A percentile compares a stretch with the other conserved stretches of the same genome.
phyloP scores from a whole-genome alignment of 2,329 filamentous ascomycete genomes.

The Arthrobotrys pseudoclavata region DNA sequence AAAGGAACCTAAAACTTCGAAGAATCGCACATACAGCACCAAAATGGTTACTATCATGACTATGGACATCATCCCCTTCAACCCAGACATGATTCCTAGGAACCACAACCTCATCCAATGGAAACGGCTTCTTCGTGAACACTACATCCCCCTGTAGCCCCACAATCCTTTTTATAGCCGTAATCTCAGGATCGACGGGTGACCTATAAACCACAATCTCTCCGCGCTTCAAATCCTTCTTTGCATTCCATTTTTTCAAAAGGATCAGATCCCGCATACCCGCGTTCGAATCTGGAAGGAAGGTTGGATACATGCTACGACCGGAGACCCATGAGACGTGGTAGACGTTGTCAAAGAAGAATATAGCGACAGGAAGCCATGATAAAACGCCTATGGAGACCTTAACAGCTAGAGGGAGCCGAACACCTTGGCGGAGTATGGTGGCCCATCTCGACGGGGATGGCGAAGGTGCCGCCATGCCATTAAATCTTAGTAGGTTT shows the following conservation, averaged over 20 bases:
- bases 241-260: slow-evolving; percentile 73
- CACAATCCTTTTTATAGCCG: slow-evolving; percentile 85
- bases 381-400: slow-evolving; percentile 71
- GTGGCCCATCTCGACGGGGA: neutral
- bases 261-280: slow-evolving; percentile 71
- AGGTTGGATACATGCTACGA: slow-evolving; percentile 81
- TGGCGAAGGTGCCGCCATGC: slow-evolving; percentile 21
- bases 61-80: slow-evolving; percentile 82
- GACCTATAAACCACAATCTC: slow-evolving; percentile 80
- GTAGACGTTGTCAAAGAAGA: slow-evolving; percentile 74
- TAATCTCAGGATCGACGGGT: slow-evolving; percentile 77
- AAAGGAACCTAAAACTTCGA: neutral
- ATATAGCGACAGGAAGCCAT: slow-evolving; percentile 75
- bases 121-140: slow-evolving; percentile 66
- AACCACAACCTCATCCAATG: slow-evolving; percentile 72
- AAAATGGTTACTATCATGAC: slow-evolving; percentile 88
- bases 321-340: slow-evolving; percentile 73
- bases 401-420: slow-evolving; percentile 24
- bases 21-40: slow-evolving; percentile 73
- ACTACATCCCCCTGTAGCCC: slow-evolving; percentile 70
- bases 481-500: slow-evolving; percentile 19
- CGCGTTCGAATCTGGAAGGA: slow-evolving; percentile 68
- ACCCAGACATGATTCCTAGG: slow-evolving; percentile 93
- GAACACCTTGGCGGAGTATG: neutral
- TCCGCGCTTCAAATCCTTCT: slow-evolving; percentile 74